A percentile compares a stretch with the other conserved stretches of the same genome.
Evolutionary conservation across 2,329 filamentous ascomycete genomes (phyloP).

Genomic region (Chrysoporthe puriensis): DNA sequence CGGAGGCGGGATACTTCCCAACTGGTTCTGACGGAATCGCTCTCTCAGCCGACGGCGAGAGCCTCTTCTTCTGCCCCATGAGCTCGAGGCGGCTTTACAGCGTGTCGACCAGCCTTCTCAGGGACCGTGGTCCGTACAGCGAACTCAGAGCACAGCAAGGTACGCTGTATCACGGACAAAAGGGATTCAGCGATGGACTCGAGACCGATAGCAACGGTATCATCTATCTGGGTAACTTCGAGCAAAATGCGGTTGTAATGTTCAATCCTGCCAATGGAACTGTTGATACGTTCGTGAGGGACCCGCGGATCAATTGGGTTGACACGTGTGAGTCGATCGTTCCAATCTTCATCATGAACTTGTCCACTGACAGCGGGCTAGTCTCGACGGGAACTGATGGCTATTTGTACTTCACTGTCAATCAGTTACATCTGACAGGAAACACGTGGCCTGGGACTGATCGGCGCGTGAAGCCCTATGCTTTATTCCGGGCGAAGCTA

Average conservation of each 20-base stretch:
- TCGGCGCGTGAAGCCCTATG: constrained; percentile 33
- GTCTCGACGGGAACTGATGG: constrained; percentile 48
- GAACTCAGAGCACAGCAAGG: constrained; percentile 49
- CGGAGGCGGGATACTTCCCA: constrained; percentile 41
- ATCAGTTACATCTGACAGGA: constrained; percentile 44
- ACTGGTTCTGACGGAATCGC: constrained; percentile 56
- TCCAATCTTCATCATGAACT: not conserved
- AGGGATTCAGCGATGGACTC: constrained; percentile 55
- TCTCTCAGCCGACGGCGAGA: constrained; percentile 50
- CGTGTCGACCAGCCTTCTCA: constrained; percentile 44
- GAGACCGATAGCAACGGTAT: constrained; percentile 54
- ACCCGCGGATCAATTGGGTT: constrained; percentile 47
- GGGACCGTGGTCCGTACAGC: constrained; percentile 40
- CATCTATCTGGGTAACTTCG: constrained; percentile 54
- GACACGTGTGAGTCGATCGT: constrained; percentile 44
- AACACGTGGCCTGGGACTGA: constrained; percentile 29
- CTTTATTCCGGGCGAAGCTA: constrained; percentile 33
- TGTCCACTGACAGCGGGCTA: not conserved
- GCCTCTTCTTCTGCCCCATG: constrained; percentile 50
- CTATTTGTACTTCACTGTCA: constrained; percentile 57
- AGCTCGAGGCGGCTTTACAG: constrained; percentile 48
- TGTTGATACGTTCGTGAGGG: constrained; percentile 47
- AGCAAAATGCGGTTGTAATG: constrained; percentile 51
- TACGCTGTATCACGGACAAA: constrained; percentile 48
- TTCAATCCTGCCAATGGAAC: constrained; percentile 47